A percentile compares a stretch with the other conserved stretches of the same genome.
Conservation (phyloP, 805 yeast genomes). For the Cyberlindnera xishuangbannaensis region DNA sequence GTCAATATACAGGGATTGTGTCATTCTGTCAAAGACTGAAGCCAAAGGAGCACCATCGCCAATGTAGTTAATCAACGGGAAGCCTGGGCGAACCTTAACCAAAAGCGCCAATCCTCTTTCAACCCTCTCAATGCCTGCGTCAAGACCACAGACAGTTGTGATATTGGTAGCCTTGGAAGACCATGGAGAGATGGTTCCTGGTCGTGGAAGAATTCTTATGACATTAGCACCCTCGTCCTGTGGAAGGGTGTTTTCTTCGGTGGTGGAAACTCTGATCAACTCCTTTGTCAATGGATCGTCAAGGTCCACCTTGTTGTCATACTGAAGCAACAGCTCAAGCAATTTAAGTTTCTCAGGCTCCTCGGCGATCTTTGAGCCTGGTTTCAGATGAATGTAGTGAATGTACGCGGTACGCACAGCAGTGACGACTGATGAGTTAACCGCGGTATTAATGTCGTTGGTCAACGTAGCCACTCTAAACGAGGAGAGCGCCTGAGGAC, state of each 20-base stretch:
- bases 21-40: slow-evolving; percentile 89
- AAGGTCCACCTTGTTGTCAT: slow-evolving; percentile 61
- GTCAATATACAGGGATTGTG: slow-evolving; percentile 61
- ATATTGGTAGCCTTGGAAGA: slow-evolving; percentile 97
- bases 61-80: slow-evolving; percentile 54
- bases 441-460: slow-evolving; percentile 65
- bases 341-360: slow-evolving; percentile 38
- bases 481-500: slow-evolving; percentile 84
- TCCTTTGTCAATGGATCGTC: slow-evolving; percentile 38
- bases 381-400: slow-evolving; percentile 68
- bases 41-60: slow-evolving; percentile 54
- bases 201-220: slow-evolving; percentile 78
- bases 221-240: slow-evolving; percentile 45
- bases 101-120: slow-evolving; percentile 86
- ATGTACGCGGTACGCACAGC: slow-evolving; percentile 69
- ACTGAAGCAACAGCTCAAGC: slow-evolving; percentile 59
- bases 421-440: slow-evolving; percentile 57
- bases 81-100: slow-evolving; percentile 65
- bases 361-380: slow-evolving; percentile 19
- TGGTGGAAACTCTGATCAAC: slow-evolving; percentile 33
- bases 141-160: slow-evolving; percentile 80
- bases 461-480: slow-evolving; percentile 76
- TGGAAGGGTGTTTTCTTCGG: slow-evolving; percentile 26
- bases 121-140: slow-evolving; percentile 64
- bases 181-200: slow-evolving; percentile 99